Base-by-base conservation (phyloP, 768 basidiomycete genomes). In the Neoboletus brunneissimus region DNA sequence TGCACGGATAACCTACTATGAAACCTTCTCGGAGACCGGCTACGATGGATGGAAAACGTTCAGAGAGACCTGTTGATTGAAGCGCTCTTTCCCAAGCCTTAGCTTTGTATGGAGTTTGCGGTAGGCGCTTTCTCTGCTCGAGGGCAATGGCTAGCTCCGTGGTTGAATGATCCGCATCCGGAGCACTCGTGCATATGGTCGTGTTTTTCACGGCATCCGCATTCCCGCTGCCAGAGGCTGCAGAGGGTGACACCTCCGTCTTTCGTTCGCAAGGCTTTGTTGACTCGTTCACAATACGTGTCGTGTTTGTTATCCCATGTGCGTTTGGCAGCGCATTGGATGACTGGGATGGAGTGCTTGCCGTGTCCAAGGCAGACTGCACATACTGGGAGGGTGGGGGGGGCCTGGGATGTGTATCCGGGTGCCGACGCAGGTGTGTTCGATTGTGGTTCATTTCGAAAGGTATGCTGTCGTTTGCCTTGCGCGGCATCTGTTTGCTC, bases 401-500 rank as follows among this genome's bases (percentile, higher is more conserved):
- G 34, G 31, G 25, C 5, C 3, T 2, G 5, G 25, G 25, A 25
- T n/a, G 25, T 25, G 25, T 25, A 2, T 25, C 25, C 5, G 25
- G n/a, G n/a, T n/a, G n/a, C n/a, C n/a, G 25, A 25, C 25, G 5
- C 25, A 3, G 25, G 25, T 5, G 5, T 31, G 15, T 0, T 11
- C 6, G 10, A 18, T 6, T 16, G 37, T 20, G 11, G 35, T 37
- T 48, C 13, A 1, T 15, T n/a, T 10, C n/a, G 16, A 48, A 48
- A 37, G 9, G 22, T 23, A 10, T 9, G 9, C 8, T 16, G 15
- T 0, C 5, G 0, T 3, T 48, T 48, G 22, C 12, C 3, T 7
- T 15, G 31, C 9, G 4, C 7, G 3, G 0, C 1, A 0, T 48
- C 48, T 0, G 15, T 3, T 0, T n/a, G 38, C 1, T 23, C 22